These are phyloP conservation scores for Phaeotremella fagi DNA, from an alignment of 768 basidiomycete species.

Conservation along the genomic window DNA sequence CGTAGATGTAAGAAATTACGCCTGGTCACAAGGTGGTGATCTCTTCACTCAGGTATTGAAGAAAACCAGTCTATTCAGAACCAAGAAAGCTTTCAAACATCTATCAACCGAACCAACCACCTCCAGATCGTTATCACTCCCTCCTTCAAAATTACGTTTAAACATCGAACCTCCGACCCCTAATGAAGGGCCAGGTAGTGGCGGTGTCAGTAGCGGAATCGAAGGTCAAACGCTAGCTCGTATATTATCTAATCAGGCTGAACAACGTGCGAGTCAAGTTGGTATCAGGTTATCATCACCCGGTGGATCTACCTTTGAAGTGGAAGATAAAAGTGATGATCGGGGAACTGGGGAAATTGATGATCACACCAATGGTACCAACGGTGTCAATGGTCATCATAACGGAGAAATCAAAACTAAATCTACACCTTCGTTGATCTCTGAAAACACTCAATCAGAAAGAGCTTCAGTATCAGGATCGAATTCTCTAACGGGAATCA, in stretches of 20 bases:
- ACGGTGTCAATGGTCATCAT: background rate
- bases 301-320: background rate
- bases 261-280: background rate
- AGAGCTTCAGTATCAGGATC: no score
- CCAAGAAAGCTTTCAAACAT: slow-evolving; percentile 21
- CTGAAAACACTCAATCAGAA: no score
- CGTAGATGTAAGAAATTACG: slow-evolving; percentile 1
- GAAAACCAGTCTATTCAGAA: slow-evolving; percentile 22
- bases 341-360: no score
- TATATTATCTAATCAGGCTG: background rate
- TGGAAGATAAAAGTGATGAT: background rate
- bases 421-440: background rate
- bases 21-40: slow-evolving; percentile 22
- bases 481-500: no score
- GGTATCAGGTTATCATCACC: background rate
- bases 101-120: background rate
- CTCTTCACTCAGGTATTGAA: slow-evolving; percentile 26
- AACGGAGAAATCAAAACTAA: background rate
- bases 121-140: background rate
- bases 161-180: slow-evolving; percentile 11
- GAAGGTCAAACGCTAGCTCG: no score
- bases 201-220: no score
- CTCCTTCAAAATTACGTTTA: slow-evolving; percentile 9
- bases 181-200: no score
- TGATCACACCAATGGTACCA: background rate